Evolutionary conservation across 2,329 filamentous ascomycete genomes (phyloP), one percentile per base, ranked within the genome.

Genomic region (Curvularia sp.): DNA sequence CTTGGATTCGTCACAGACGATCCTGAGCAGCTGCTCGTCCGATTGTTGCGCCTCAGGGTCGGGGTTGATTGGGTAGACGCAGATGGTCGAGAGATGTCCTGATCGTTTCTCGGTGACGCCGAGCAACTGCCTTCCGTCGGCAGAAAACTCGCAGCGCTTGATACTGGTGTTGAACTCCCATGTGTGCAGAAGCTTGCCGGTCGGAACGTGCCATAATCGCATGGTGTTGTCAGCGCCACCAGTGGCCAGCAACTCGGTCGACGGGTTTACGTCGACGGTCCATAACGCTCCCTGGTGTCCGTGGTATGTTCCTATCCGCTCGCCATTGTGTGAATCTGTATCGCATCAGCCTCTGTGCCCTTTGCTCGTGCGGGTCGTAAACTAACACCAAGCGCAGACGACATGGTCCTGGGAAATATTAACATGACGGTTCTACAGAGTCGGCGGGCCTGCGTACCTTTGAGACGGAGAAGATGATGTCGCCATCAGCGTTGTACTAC

Each of bases 81-180:
- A 89, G 74, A 99, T 97, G 69, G 93, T 96, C 76, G 92, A 92
- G 67, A 98, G 85, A 81, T 92, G 94, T 69, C 95, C 95, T 87
- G 96, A 97, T 74, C 95, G 92, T 90, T 97, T 97, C 84, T 99
- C 95, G 53, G 95, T 99, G 64, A 99, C 93, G 64, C 92, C 94
- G 66, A 99, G 84, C 72, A 99, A 84, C 81, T 91, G 87, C 74
- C 87, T 90, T 74, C 94, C 95, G 80, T 99, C 95, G 74, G 96
- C 90, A 77, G 89, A 93, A 84, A 99, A 99, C 82, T 97, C 94
- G 78, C 97, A 93, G 73, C 95, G 88, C 88, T 99, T 98, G 80
- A 99, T 92, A 66, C 93, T 93, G 43, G 95, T 98, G 60, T 91
- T 89, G 82, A 97, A 97, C 70, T 99, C 93, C 95, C 95, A 99